Conservation (phyloP, 306 rosid genomes). For the Datisca glomerata region DNA sequence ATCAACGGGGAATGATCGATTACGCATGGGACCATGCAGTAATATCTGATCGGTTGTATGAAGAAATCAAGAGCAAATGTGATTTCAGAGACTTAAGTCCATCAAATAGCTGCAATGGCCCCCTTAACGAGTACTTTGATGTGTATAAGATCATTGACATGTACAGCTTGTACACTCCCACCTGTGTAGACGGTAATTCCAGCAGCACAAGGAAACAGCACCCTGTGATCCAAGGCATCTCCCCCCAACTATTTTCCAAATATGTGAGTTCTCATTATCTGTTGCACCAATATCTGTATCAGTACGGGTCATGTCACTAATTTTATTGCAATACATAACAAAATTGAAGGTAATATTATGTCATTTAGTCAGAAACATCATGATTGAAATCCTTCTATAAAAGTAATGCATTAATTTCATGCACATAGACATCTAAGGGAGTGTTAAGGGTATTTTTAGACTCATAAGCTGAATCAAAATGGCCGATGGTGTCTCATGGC, state of each 20-base stretch:
- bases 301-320: no score
- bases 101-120: not conserved
- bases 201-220: not conserved
- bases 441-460: no score
- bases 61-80: constrained; percentile 20
- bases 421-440: no score
- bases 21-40: constrained; percentile 47
- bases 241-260: constrained; percentile 14
- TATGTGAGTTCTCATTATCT: constrained; percentile 15
- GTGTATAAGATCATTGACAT: constrained; percentile 26
- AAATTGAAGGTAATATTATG: no score
- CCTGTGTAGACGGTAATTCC: constrained; percentile 1
- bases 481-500: no score
- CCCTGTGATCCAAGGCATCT: constrained; percentile 5
- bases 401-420: no score
- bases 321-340: no score
- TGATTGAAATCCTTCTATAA: no score
- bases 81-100: constrained; percentile 15
- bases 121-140: constrained; percentile 7
- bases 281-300: no score
- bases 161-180: constrained; percentile 35
- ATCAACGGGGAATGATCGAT: constrained; percentile 32
- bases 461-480: no score
- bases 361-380: no score
- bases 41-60: constrained; percentile 26